These are phyloP conservation scores for Aureobasidium zeae DNA, from an alignment of 2,329 filamentous ascomycete species.

Conservation along the genomic window DNA sequence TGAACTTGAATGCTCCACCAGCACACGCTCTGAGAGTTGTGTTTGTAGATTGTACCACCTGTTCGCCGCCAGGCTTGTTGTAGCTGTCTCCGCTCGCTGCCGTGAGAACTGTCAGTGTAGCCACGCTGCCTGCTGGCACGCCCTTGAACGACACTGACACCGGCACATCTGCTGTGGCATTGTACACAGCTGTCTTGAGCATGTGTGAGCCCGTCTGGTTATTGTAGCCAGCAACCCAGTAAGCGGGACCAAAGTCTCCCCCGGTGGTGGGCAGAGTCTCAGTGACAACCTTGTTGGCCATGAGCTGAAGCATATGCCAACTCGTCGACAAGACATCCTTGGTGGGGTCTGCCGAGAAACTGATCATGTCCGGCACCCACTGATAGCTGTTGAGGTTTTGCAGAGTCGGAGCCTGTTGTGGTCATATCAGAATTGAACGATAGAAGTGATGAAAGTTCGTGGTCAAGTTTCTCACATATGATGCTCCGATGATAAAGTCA, in stretches of 20 bases:
- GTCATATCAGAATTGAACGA: neutral
- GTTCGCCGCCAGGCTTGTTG: constrained; percentile 32
- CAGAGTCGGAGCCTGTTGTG: constrained; percentile 18
- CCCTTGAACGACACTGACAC: constrained; percentile 29
- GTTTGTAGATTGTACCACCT: constrained; percentile 39
- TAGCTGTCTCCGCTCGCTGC: constrained; percentile 23
- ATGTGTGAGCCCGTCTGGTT: constrained; percentile 27
- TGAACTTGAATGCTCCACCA: constrained; percentile 44
- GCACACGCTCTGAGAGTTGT: constrained; percentile 35
- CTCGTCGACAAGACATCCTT: constrained; percentile 21
- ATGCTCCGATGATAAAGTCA: constrained; percentile 45
- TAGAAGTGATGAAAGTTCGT: constrained; percentile 17
- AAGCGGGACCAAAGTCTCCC: constrained; percentile 30
- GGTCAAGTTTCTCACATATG: constrained; percentile 37
- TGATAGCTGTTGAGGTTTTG: constrained; percentile 21
- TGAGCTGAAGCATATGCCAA: constrained; percentile 27
- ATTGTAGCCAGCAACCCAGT: constrained; percentile 35
- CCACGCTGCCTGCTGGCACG: constrained; percentile 24
- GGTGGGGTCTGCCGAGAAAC: constrained; percentile 29
- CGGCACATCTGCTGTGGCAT: constrained; percentile 34
- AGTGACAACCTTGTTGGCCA: constrained; percentile 30
- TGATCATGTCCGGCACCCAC: constrained; percentile 28
- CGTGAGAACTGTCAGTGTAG: constrained; percentile 35
- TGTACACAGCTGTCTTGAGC: constrained; percentile 40
- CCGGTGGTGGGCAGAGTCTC: constrained; percentile 32